Evolutionary conservation across 768 basidiomycete genomes (phyloP), one percentile per base, ranked within the genome.

Genomic region (Hygrophoropsis aurantiaca): DNA sequence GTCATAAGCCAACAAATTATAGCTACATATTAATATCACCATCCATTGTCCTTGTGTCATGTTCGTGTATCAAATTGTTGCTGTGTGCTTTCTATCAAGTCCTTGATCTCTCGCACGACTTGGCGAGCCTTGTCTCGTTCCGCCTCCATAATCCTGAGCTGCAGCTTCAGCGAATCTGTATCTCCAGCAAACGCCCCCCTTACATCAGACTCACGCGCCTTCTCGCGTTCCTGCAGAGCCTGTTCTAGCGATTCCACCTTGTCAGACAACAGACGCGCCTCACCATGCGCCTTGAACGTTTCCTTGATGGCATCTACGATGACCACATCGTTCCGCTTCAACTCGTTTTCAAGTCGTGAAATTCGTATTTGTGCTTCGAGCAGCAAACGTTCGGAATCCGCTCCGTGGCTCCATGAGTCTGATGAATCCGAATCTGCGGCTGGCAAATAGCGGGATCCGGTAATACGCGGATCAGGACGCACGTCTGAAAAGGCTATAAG

Each of bases 161-260:
- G 51, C 19, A 47, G 9, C 46, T 45, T 50, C 15, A 57, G n/a
- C 2, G 24, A 42, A 15, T 52, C 55, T 27, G 48, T 49, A 4
- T 35, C 42, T 16, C 16, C 24, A 16, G 47, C 32, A 4, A 13
- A 13, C 11, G n/a, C 11, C 13, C 23, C 27, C 38, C 24, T 19
- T 24, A 15, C 30, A 19, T 47, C 18, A 2, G 19, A 15, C 11
- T 11, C 49, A 19, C 44, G 36, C 11, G 44, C 49, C 30, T 46
- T 16, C 11, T 11, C 49, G 19, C 44, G 36, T 9, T 47, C 49
- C 30, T 46, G 33, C 38, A 64, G 21, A 4, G 46, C 40, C 50
- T 33, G 50, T 39, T 64, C 65, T 27, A 64, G 42, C 5, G 43
- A 40, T 26, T 51, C 58, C 7, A 67, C 62, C 8, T 61, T 50